Conservation (phyloP, 495 filamentous ascomycete species). For the Xylaria grammica region DNA sequence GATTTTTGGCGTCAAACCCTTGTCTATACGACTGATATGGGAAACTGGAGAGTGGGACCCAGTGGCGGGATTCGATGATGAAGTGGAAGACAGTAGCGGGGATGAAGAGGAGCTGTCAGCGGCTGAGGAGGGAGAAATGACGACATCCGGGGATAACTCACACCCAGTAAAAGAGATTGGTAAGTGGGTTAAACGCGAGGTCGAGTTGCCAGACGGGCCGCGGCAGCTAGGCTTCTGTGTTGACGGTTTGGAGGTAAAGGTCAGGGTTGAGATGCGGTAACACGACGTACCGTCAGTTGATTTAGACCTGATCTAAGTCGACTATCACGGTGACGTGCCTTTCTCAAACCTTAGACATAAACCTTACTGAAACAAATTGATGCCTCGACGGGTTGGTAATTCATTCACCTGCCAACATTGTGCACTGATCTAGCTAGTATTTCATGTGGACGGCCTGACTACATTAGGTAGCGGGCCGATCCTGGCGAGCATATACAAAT, state of each 20-base stretch:
- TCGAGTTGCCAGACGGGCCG: constrained; percentile 81
- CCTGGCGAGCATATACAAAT: neutral
- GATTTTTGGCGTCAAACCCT: constrained; percentile 68
- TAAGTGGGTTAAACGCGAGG: constrained; percentile 73
- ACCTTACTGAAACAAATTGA: neutral
- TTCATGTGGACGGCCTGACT: neutral
- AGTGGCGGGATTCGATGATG: constrained; percentile 65
- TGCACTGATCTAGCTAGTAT: no score
- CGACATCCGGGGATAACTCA: constrained; percentile 20
- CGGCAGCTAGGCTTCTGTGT: constrained; percentile 82
- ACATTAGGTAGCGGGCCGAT: neutral
- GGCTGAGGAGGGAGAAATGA: constrained; percentile 29
- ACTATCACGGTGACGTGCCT: neutral
- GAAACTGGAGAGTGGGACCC: constrained; percentile 88
- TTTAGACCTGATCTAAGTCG: neutral
- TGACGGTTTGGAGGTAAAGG: constrained; percentile 68
- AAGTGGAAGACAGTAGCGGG: constrained; percentile 59
- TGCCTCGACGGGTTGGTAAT: neutral
- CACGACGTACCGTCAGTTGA: neutral
- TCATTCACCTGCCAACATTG: neutral
- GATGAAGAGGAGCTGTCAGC: constrained; percentile 56
- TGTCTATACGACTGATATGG: constrained; percentile 70
- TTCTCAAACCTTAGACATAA: neutral
- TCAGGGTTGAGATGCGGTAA: constrained; percentile 60
- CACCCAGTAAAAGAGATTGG: constrained; percentile 37